A percentile compares a stretch with the other conserved stretches of the same genome.
phyloP scores from a whole-genome alignment of 768 basidiomycete species.

The Leccinum disarticulatum region DNA sequence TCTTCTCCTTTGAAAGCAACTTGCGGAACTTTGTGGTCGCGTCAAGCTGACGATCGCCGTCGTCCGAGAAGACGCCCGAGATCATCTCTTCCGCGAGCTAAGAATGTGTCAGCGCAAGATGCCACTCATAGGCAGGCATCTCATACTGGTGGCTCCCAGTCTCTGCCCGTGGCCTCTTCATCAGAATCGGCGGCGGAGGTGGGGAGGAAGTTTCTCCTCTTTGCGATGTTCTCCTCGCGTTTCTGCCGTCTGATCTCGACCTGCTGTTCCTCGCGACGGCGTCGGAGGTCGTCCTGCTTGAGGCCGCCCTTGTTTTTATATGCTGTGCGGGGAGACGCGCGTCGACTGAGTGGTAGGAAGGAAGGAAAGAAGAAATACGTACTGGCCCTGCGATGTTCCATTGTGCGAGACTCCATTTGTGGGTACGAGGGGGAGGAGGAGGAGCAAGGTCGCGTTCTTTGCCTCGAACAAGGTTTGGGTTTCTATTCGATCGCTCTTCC shows the following conservation, averaged over 20 bases:
- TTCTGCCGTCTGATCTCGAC: constrained; percentile 99
- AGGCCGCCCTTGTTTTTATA: constrained; percentile 91
- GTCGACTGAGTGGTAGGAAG: constrained; percentile 20
- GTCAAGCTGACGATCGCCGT: constrained; percentile 89
- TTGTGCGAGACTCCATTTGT: constrained; percentile 62
- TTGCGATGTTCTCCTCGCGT: constrained; percentile 97
- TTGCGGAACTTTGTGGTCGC: constrained; percentile 99
- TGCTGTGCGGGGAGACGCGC: constrained; percentile 53
- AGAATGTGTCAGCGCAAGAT: constrained; percentile 11
- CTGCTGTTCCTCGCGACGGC: constrained; percentile 96
- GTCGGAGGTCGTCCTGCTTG: constrained; percentile 90
- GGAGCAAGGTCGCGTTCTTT: constrained; percentile 12
- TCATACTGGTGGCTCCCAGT: constrained; percentile 76
- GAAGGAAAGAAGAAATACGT: constrained; percentile 21
- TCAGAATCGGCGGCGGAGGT: constrained; percentile 79
- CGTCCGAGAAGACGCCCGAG: constrained; percentile 86
- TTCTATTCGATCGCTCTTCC: not conserved
- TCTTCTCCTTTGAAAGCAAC: constrained; percentile 98
- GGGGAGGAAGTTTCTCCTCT: constrained; percentile 91
- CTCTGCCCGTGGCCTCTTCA: constrained; percentile 72
- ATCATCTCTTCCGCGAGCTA: constrained; percentile 93
- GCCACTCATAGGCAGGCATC: constrained; percentile 10
- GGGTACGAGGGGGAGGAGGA: not conserved
- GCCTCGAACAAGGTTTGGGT: constrained; percentile 9
- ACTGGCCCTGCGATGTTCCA: constrained; percentile 77